A percentile compares a stretch with the other conserved stretches of the same genome.
phyloP scores from a whole-genome alignment of 2,329 filamentous ascomycete species.

The Neofusicoccum sp. region DNA sequence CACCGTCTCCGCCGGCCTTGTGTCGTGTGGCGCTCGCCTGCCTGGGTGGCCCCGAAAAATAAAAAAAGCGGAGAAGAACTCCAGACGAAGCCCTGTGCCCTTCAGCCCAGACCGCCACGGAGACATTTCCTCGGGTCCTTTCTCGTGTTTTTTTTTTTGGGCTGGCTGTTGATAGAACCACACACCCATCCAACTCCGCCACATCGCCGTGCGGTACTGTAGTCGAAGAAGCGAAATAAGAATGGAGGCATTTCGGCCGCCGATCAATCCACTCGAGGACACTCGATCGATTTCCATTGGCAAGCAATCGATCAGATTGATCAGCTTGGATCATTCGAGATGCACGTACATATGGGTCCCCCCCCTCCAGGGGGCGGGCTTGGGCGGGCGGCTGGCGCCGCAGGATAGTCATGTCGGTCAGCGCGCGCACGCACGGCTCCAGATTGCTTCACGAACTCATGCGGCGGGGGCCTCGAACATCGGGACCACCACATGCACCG shows the following conservation, averaged over 20 bases:
- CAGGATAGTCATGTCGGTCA: not conserved
- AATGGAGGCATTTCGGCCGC: slow-evolving; percentile 6
- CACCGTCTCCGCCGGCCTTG: not conserved
- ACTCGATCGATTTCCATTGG: not conserved
- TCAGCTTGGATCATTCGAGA: slow-evolving; percentile 10
- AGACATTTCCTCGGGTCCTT: not conserved
- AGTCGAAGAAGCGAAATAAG: too few species aligned
- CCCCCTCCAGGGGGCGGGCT: too few species aligned
- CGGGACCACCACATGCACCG: too few species aligned
- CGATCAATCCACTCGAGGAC: not conserved
- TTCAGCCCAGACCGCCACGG: not conserved
- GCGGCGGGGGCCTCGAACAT: too few species aligned
- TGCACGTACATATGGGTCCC: slow-evolving; percentile 9
- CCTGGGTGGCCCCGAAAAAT: not conserved
- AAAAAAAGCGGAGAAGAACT: slow-evolving; percentile 6
- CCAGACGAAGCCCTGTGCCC: not conserved
- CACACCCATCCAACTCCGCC: too few species aligned
- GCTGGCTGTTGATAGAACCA: too few species aligned
- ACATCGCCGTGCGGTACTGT: too few species aligned
- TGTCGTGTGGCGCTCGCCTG: not conserved
- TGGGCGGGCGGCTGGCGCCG: not conserved
- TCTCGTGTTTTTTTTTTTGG: not conserved
- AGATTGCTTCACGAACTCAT: not conserved
- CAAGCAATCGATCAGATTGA: not conserved
- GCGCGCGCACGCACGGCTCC: not conserved